Base-by-base conservation (phyloP, 352 stramenopile species). In the Hyaloperonospora arabidopsidis region DNA sequence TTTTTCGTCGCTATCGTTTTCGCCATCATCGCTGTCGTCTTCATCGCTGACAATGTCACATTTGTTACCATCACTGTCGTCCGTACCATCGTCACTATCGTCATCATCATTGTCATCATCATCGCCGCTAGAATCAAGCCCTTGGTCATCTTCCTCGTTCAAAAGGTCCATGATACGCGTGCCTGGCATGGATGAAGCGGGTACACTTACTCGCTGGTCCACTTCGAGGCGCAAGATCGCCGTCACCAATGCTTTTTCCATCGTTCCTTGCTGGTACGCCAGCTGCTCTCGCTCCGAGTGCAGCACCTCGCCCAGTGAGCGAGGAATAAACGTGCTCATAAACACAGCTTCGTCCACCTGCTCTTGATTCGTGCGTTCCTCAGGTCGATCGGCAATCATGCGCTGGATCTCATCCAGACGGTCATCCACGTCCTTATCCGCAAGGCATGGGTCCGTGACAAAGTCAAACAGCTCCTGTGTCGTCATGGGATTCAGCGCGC, bases 401-500 rank as follows among this genome's bases (percentile, higher is more conserved):
- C 89, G 61, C 74, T 97, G 96, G 41, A 97, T 86, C 2, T 57
- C 59, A 47, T 98, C 92, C n/a, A 98, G 63, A 41, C 86, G 79
- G 14, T 75, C 75, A 47, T 95, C 79, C 36, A 97, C 76, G 11
- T 79, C 67, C 32, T 97, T 85, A 12, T 91, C 76, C 0, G 65
- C 52, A 29, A 93, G 67, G 34, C 57, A 56, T 17, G 62, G 79
- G 41, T 93, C 75, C 15, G 87, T 98, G 11, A 98, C 85, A 63
- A 98, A 98, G 54, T 98, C 94, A 64, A 98, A 98, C 2, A 98
- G 71, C 57, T 98, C 93, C 41, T 95, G 77, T 18, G 86, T 97
- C 2, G 80, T 94, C 89, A 98, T 97, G 22, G 95, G 84, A 63
- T 91, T 89, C 2, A 98, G 60, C 10, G 74, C 76, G 14, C 77